These are phyloP conservation scores for Euphorbia schlechtendalii DNA, from an alignment of 441 rosid species.

Conservation along the genomic window DNA sequence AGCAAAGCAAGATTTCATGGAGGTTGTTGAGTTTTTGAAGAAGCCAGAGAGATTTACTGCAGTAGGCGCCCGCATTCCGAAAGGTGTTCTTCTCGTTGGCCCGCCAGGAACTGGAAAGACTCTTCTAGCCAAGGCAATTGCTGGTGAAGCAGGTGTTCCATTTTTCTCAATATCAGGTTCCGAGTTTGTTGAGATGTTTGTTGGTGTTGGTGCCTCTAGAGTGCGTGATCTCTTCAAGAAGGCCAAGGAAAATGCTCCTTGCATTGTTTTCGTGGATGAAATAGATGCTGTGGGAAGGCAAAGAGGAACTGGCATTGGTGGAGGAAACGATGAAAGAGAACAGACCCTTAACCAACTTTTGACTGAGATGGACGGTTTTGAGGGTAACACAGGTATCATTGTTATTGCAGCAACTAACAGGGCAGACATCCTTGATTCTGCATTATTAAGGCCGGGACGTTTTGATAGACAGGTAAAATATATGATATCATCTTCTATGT, in stretches of 20 bases:
- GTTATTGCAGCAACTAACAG: slow-evolving; percentile 91
- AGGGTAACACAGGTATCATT: slow-evolving; percentile 86
- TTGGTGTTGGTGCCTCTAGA: slow-evolving; percentile 96
- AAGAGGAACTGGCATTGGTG: slow-evolving; percentile 92
- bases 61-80: slow-evolving; percentile 82
- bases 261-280: slow-evolving; percentile 95
- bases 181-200: slow-evolving; percentile 98
- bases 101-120: slow-evolving; percentile 97
- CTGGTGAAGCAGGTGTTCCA: slow-evolving; percentile 97
- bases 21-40: slow-evolving; percentile 92
- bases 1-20: slow-evolving; percentile 97
- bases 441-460: slow-evolving; percentile 84
- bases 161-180: slow-evolving; percentile 94
- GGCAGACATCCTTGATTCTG: slow-evolving; percentile 90
- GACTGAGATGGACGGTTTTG: slow-evolving; percentile 97
- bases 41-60: slow-evolving; percentile 98
- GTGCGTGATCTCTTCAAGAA: slow-evolving; percentile 95
- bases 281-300: slow-evolving; percentile 92
- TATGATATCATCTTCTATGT: neutral
- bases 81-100: slow-evolving; percentile 94
- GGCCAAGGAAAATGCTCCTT: slow-evolving; percentile 89
- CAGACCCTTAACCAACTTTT: slow-evolving; percentile 90
- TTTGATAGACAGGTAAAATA: slow-evolving; percentile 84
- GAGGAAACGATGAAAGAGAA: slow-evolving; percentile 93
- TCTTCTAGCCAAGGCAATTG: slow-evolving; percentile 87